A percentile compares a stretch with the other conserved stretches of the same genome.
Evolutionary conservation across 2,329 filamentous ascomycete species (phyloP).

Genomic region (Clonostachys chloroleuca): DNA sequence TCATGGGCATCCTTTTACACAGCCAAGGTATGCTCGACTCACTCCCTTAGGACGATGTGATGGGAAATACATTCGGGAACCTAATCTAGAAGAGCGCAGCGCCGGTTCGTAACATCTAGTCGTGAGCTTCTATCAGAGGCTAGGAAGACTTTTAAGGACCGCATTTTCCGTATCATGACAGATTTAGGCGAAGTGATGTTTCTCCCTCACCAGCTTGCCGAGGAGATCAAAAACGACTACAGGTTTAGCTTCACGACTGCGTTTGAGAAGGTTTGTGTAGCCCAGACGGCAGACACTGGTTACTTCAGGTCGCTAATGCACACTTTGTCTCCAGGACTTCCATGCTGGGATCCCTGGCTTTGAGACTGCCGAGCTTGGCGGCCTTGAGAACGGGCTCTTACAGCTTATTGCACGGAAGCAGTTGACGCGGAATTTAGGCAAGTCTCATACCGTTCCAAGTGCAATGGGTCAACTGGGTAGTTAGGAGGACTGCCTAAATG

Average conservation of each 20-base stretch:
- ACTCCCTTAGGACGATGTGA: background rate
- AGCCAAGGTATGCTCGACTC: background rate
- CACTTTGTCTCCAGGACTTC: background rate
- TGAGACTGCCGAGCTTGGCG: background rate
- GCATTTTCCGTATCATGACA: background rate
- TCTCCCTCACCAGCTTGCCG: background rate
- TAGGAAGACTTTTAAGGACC: background rate
- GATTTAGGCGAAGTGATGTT: background rate
- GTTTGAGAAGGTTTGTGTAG: background rate
- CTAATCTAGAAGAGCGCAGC: background rate
- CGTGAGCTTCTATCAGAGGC: background rate
- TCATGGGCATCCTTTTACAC: background rate
- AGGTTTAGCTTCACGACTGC: background rate
- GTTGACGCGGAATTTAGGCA: background rate
- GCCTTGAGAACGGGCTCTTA: background rate
- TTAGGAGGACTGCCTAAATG: no score
- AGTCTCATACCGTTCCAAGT: background rate
- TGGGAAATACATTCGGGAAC: background rate
- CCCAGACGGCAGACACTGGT: background rate
- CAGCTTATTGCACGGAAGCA: background rate
- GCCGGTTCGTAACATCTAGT: background rate
- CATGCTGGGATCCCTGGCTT: background rate
- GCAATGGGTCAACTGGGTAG: no score
- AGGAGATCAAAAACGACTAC: background rate
- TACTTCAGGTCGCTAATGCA: background rate